Conservation (phyloP, 2,329 filamentous ascomycete genomes). For the Paecilomyces dactylethromorphus region DNA sequence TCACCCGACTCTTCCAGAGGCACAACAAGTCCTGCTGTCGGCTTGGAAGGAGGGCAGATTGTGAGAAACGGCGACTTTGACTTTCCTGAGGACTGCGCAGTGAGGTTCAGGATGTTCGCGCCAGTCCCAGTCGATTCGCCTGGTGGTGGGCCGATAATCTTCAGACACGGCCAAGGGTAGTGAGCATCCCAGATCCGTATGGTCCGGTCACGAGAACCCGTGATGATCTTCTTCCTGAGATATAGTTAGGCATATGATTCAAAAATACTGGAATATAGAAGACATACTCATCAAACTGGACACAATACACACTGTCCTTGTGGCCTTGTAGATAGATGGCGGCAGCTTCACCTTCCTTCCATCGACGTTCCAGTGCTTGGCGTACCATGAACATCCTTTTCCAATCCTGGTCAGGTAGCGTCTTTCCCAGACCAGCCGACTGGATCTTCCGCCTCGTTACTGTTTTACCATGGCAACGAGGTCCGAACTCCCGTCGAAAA, state of each 20-base stretch:
- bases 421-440: conserved; percentile 48
- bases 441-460: conserved; percentile 40
- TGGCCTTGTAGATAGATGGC: conserved; percentile 90
- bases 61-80: conserved; percentile 38
- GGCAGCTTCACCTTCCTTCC: conserved; percentile 70
- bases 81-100: conserved; percentile 30
- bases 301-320: conserved; percentile 92
- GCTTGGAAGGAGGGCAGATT: conserved; percentile 46
- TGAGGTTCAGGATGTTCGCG: conserved; percentile 42
- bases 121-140: conserved; percentile 33
- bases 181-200: conserved; percentile 95
- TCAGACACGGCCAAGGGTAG: conserved; percentile 69
- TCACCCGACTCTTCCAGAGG: conserved; percentile 31
- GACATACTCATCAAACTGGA: conserved; percentile 90
- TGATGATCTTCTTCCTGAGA: conserved; percentile 81
- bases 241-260: not conserved
- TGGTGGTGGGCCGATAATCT: conserved; percentile 74
- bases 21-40: conserved; percentile 47
- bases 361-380: conserved; percentile 67
- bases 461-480: conserved; percentile 30
- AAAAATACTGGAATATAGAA: not conserved
- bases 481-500: conserved; percentile 51
- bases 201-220: conserved; percentile 89
- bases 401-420: conserved; percentile 66
- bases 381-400: conserved; percentile 76